These are phyloP conservation scores for Trametes cinnabarina DNA, from an alignment of 768 basidiomycete genomes.

Conservation along the genomic window DNA sequence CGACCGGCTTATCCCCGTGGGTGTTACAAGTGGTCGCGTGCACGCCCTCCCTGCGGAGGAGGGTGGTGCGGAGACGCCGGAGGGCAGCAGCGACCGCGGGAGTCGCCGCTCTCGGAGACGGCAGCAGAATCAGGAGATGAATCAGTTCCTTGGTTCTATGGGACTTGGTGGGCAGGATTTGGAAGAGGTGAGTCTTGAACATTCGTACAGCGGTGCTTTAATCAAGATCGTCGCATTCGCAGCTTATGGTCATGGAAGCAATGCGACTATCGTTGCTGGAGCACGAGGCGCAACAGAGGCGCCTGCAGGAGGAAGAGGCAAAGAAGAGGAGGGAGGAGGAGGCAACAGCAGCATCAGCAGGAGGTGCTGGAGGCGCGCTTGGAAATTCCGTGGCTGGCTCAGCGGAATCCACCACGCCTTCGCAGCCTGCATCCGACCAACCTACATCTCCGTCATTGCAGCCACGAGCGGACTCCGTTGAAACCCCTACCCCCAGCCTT, in stretches of 20 bases:
- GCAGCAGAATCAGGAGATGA: slow-evolving; percentile 56
- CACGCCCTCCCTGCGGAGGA: slow-evolving; percentile 66
- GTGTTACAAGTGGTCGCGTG: slow-evolving; percentile 86
- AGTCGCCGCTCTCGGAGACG: slow-evolving; percentile 61
- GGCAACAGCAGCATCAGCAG: slow-evolving; percentile 26
- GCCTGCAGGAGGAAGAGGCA: slow-evolving; percentile 66
- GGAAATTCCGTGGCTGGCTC: slow-evolving; percentile 33
- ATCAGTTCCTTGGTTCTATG: slow-evolving; percentile 59
- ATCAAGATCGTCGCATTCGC: neutral
- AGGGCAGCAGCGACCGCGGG: slow-evolving; percentile 32
- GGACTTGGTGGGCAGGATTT: slow-evolving; percentile 83
- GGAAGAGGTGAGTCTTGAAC: slow-evolving; percentile 70
- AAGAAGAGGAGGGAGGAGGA: slow-evolving; percentile 42
- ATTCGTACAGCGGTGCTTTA: neutral
- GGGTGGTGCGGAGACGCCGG: slow-evolving; percentile 43
- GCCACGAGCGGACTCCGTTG: neutral
- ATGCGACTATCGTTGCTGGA: slow-evolving; percentile 94
- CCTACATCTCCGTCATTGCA: neutral
- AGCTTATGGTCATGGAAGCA: slow-evolving; percentile 99
- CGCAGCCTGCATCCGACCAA: neutral
- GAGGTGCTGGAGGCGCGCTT: slow-evolving; percentile 20
- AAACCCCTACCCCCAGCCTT: neutral
- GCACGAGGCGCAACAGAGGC: slow-evolving; percentile 89
- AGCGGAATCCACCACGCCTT: slow-evolving; percentile 1
- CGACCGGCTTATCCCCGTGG: slow-evolving; percentile 94